Evolutionary conservation across 2,329 filamentous ascomycete genomes (phyloP), one percentile per base, ranked within the genome.

Genomic region (Penicillium sp.): DNA sequence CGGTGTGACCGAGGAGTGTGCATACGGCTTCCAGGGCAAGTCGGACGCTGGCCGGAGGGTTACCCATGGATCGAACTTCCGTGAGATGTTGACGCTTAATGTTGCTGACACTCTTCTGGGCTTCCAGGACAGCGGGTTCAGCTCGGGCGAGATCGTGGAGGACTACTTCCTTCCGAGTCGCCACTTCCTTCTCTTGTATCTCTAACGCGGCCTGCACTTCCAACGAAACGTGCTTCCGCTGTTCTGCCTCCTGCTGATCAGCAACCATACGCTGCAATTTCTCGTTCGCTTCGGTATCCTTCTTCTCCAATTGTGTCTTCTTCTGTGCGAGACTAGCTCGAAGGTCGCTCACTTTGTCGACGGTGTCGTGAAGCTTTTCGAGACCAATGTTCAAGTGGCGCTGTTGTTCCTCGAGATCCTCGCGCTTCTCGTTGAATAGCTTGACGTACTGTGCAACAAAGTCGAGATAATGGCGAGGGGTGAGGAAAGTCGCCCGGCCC

Each of bases 401-500:
- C 73, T 99, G 94, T 75, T 99, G 94, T 73, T 99, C 94, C 75
- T 99, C 94, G 1, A 99, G 84, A 71, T 99, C 94, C 74, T 97
- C 94, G 12, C 96, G 90, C 81, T 99, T 99, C 77, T 99, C 94
- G 62, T 93, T 96, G 78, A 97, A 97, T 7, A 99, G 82, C 75
- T 90, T 94, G 75, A 97, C 93, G 73, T 97, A 99, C 72, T 99
- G 94, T 39, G 92, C 91, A 58, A 99, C 93, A 69, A 99, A 99
- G 74, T 99, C 96, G 51, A 99, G 81, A 81, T 96, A 99, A 76
- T 99, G 94, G 45, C 94, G 88, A 45, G 94, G 94, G 12, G 96
- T 99, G 56, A 99, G 86, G 80, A 90, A 97, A 0, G 94, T 97
- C 31, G 89, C 84, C 76, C 90, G 92, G 75, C 91, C 92, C 78